A percentile compares a stretch with the other conserved stretches of the same genome.
phyloP scores from a whole-genome alignment of 177 flowering plant species.

The Tripterygium wilfordii region DNA sequence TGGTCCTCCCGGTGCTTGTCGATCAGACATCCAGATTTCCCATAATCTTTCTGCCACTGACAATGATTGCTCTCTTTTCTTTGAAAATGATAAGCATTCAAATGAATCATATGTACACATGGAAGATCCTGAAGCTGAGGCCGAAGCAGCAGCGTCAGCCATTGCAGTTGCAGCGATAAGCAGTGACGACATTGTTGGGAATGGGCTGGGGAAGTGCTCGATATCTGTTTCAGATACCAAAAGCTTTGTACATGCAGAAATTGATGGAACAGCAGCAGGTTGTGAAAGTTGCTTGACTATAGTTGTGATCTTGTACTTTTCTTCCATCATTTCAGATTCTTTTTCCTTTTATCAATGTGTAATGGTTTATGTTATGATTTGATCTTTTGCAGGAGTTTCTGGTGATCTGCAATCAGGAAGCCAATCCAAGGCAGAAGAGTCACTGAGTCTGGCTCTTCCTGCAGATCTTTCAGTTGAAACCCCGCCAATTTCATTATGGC shows the following conservation, averaged over 20 bases:
- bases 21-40: slow-evolving; percentile 41
- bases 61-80: slow-evolving; percentile 42
- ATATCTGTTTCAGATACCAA: slow-evolving; percentile 49
- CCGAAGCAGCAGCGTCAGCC: slow-evolving; percentile 95
- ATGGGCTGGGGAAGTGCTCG: slow-evolving; percentile 34
- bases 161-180: slow-evolving; percentile 94
- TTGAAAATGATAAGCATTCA: slow-evolving; percentile 50
- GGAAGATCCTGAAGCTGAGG: slow-evolving; percentile 80
- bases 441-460: slow-evolving; percentile 83
- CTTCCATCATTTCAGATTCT: no score
- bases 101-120: slow-evolving; percentile 45
- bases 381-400: slow-evolving; percentile 36
- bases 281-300: not conserved
- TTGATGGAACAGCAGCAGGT: slow-evolving; percentile 41
- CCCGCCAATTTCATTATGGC: slow-evolving; percentile 84
- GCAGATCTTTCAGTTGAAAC: slow-evolving; percentile 95
- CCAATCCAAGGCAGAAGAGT: slow-evolving; percentile 71
- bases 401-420: slow-evolving; percentile 37
- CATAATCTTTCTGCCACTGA: slow-evolving; percentile 41
- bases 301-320: not conserved
- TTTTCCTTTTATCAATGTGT: no score
- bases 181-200: slow-evolving; percentile 62
- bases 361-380: no score
- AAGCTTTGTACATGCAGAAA: slow-evolving; percentile 40
- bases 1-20: slow-evolving; percentile 51